These are phyloP conservation scores for Boeremia lycopersici DNA, from an alignment of 2,329 filamentous ascomycete genomes.

Conservation along the genomic window DNA sequence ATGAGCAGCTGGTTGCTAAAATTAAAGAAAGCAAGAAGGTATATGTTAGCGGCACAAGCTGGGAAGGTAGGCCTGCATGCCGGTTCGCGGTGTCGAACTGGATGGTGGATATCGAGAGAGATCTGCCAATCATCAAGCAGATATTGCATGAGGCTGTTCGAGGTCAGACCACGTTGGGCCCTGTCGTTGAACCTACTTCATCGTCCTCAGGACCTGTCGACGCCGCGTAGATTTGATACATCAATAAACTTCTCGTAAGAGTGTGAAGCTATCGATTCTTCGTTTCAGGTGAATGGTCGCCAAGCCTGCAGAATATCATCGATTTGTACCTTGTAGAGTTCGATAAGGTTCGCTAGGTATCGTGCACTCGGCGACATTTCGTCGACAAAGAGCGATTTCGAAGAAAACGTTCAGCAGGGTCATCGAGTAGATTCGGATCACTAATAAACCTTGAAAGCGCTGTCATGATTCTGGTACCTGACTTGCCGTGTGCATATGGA, in stretches of 20 bases:
- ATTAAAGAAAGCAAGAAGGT: slow-evolving; percentile 78
- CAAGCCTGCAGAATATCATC: neutral
- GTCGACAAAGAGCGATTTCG: neutral
- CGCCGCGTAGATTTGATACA: neutral
- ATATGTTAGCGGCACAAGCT: slow-evolving; percentile 82
- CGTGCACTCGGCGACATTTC: neutral
- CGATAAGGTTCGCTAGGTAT: neutral
- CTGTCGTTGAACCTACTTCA: neutral
- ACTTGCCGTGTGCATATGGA: neutral
- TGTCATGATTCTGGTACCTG: neutral
- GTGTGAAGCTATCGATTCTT: neutral
- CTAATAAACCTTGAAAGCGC: neutral
- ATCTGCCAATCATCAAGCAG: slow-evolving; percentile 67
- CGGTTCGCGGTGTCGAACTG: slow-evolving; percentile 89
- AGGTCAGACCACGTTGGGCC: neutral
- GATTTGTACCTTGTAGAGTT: neutral
- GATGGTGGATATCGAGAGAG: slow-evolving; percentile 72
- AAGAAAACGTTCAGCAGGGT: neutral
- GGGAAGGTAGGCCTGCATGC: slow-evolving; percentile 74
- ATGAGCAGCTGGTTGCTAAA: slow-evolving; percentile 67
- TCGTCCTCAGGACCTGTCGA: neutral
- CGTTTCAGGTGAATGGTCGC: neutral
- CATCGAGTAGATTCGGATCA: neutral
- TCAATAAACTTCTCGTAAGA: neutral
- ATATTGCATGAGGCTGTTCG: slow-evolving; percentile 60